These are phyloP conservation scores for Debaryomyces robertsiae DNA, from an alignment of 1,139 yeast species.

Conservation along the genomic window DNA sequence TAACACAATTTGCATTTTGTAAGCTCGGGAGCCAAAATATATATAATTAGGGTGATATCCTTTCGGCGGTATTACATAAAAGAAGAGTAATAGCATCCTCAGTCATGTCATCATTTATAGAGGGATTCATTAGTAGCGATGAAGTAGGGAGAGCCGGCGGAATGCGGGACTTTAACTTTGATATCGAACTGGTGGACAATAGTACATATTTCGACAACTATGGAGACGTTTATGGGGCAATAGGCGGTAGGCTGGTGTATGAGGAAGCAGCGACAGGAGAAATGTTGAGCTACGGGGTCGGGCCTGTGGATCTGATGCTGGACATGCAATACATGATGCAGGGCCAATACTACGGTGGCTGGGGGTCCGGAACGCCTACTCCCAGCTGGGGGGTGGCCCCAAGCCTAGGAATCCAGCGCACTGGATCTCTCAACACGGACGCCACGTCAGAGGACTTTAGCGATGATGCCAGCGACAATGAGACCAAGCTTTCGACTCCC, in stretches of 20 bases:
- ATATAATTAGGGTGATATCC: not conserved
- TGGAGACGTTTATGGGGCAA: not conserved
- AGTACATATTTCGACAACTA: not conserved
- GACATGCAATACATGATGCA: too few relatives aligned
- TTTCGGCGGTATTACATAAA: too few relatives aligned
- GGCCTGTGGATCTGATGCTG: too few relatives aligned
- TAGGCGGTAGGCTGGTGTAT: not conserved
- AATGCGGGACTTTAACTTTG: slow-evolving; percentile 3
- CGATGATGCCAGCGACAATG: slow-evolving; percentile 3
- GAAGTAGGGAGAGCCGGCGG: not conserved
- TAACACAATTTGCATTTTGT: slow-evolving; percentile 1
- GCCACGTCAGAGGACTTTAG: slow-evolving; percentile 1
- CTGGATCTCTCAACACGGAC: not conserved
- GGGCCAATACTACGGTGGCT: too few relatives aligned
- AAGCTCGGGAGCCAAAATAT: not conserved
- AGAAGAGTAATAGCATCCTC: too few relatives aligned
- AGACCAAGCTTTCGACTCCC: slow-evolving; percentile 7
- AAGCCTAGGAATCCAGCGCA: not conserved
- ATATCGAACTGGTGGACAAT: slow-evolving; percentile 7
- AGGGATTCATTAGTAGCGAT: slow-evolving; percentile 4
- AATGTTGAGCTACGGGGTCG: too few relatives aligned
- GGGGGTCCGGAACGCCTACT: too few relatives aligned
- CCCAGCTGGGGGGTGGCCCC: too few relatives aligned
- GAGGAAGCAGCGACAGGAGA: not conserved
- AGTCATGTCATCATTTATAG: slow-evolving; percentile 6